Evolutionary conservation across 441 rosid species (phyloP).

Genomic region (Brassica hybrid): DNA sequence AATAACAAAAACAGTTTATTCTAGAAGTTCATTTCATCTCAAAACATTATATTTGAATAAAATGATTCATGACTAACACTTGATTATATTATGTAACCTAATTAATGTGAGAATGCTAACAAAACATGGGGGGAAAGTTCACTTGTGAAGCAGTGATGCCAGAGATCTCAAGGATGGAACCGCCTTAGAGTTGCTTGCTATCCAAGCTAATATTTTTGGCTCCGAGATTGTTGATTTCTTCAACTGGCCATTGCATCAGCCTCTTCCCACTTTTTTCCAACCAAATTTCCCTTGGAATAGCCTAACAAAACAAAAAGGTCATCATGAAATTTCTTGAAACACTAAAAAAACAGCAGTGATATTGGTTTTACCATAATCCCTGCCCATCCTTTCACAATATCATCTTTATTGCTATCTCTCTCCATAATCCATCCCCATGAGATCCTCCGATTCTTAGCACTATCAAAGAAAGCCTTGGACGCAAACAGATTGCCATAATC

Average conservation of each 20-base stretch:
- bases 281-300: conserved; percentile 37
- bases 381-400: neutral
- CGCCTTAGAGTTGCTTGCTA: conserved; percentile 17
- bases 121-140: neutral
- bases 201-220: conserved; percentile 21
- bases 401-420: neutral
- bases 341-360: neutral
- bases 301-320: neutral
- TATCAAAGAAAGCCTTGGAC: neutral
- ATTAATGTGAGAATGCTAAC: neutral
- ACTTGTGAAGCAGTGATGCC: conserved; percentile 46
- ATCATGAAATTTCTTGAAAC: neutral
- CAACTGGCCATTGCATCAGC: conserved; percentile 47
- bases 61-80: neutral
- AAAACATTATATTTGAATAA: neutral
- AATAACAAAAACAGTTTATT: neutral
- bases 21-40: neutral
- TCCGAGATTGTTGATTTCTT: conserved; percentile 42
- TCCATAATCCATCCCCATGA: neutral
- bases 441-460: neutral
- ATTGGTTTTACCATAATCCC: neutral
- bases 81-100: neutral
- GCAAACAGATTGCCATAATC: neutral
- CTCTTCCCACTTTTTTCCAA: conserved; percentile 39
- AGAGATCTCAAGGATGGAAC: conserved; percentile 36